Base-by-base conservation (phyloP, 2,329 filamentous ascomycete genomes). In the Apiospora koreana region DNA sequence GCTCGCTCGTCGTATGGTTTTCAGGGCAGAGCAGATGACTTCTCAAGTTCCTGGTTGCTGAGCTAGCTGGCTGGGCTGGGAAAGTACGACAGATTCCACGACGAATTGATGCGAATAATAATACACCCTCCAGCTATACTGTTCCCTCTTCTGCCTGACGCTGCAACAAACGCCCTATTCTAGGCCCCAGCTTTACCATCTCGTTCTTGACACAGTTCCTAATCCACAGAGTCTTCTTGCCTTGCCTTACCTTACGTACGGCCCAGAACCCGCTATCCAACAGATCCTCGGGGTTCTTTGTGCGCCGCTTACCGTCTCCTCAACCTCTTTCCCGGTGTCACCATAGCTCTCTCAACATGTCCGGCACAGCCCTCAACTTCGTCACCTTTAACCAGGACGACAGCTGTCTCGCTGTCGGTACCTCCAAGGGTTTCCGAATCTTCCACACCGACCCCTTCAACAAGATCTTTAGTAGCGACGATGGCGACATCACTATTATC, bases 361-460 rank as follows among this genome's bases (percentile, higher is more conserved):
- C 66, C 4, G 66, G 54, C 66, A 48, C 66, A 16, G 85, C 90
- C 66, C 94, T 98, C 86, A 99, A 99, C 83, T 99, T 97, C 84
- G 94, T 99, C 77, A 98, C 95, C 54, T 99, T 98, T 84, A 99
- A 99, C 83, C 96, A 99, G 86, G 96, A 99, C 86, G 94, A 97
- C 85, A 97, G 93, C 87, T 95, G 95, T 82, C 88, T 99, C 74
- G 95, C 95, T 84, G 95, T 99, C 76, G 95, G 94, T 94, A 98
- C 96, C 72, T 94, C 94, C 58, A 94, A 93, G 82, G 96, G 96
- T 73, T 98, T 98, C 81, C 93, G 95, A 75, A 95, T 98, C 78
- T 99, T 97, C 83, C 95, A 94, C 75, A 98, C 95, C 74, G 96
- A 98, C 75, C 95, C 96, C 0, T 99, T 98, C 81, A 92, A 92